phyloP scores from a whole-genome alignment of 208 protist species.

The Leptomonas pyrrhocoris region DNA sequence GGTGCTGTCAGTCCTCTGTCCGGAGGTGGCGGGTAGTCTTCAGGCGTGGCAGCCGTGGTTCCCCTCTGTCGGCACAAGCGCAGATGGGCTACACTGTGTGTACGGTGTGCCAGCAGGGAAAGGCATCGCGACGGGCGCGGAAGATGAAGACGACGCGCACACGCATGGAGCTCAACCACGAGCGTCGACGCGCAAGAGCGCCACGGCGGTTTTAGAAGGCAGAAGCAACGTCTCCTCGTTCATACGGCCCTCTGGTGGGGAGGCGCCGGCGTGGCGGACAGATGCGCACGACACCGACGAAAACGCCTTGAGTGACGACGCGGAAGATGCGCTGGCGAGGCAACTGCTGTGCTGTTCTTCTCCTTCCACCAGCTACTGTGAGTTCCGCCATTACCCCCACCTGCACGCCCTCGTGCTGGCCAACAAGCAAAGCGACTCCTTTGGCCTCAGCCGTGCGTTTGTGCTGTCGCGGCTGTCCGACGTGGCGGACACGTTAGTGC shows the following conservation, averaged over 20 bases:
- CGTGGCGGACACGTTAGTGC: constrained; percentile 53
- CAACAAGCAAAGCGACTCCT: constrained; percentile 26
- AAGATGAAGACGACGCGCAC: neutral
- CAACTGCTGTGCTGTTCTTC: neutral
- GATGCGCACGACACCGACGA: neutral
- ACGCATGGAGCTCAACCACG: neutral
- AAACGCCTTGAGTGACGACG: neutral
- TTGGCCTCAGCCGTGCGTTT: constrained; percentile 44
- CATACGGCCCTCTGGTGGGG: constrained; percentile 13
- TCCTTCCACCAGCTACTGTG: neutral
- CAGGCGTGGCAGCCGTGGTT: constrained; percentile 14
- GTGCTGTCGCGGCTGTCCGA: constrained; percentile 16
- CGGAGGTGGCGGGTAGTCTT: constrained; percentile 11
- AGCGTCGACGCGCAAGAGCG: neutral
- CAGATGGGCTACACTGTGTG: neutral
- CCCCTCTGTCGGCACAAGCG: neutral
- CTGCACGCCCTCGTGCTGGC: constrained; percentile 49
- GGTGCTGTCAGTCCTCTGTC: constrained; percentile 3
- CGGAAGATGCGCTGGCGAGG: constrained; percentile 2
- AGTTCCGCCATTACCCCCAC: constrained; percentile 31
- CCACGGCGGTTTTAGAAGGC: neutral
- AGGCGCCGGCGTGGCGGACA: constrained; percentile 15
- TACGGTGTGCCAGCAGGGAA: neutral
- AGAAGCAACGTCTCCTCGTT: constrained; percentile 9
- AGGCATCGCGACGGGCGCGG: neutral